phyloP scores from a whole-genome alignment of 352 stramenopile species.

The Blastocystis hominis region DNA sequence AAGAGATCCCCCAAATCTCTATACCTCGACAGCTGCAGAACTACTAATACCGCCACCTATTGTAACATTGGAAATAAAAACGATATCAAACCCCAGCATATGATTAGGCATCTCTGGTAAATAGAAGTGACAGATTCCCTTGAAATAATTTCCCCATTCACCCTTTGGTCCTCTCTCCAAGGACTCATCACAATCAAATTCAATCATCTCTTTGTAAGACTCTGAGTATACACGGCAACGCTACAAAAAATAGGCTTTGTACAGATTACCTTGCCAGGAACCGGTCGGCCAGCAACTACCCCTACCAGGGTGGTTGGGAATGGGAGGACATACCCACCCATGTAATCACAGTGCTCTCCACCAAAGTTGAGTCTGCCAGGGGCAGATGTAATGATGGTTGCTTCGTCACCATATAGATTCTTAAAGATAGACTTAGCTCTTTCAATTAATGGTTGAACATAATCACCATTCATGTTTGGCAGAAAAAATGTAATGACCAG shows the following conservation, averaged over 20 bases:
- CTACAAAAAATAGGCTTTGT: neutral
- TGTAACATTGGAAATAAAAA: constrained; percentile 36
- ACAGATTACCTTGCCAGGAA: neutral
- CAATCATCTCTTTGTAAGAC: constrained; percentile 34
- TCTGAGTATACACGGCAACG: constrained; percentile 40
- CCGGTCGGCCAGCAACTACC: neutral
- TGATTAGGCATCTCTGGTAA: constrained; percentile 18
- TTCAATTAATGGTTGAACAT: neutral
- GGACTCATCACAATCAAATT: constrained; percentile 35
- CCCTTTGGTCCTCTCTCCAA: constrained; percentile 22
- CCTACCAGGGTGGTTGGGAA: constrained; percentile 39
- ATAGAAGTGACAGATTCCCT: constrained; percentile 18
- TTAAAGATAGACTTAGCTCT: neutral
- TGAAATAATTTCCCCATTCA: constrained; percentile 50
- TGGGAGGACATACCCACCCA: constrained; percentile 40
- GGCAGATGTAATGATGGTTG: constrained; percentile 16
- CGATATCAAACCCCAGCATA: constrained; percentile 2
- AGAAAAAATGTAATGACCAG: neutral
- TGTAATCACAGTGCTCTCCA: constrained; percentile 52
- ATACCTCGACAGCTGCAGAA: constrained; percentile 35
- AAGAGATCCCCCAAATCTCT: neutral
- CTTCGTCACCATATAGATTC: neutral
- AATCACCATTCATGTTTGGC: neutral
- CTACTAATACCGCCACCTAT: constrained; percentile 43
- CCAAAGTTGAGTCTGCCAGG: constrained; percentile 37